phyloP scores from a whole-genome alignment of 2,329 filamentous ascomycete species.

The Dothistroma pini region DNA sequence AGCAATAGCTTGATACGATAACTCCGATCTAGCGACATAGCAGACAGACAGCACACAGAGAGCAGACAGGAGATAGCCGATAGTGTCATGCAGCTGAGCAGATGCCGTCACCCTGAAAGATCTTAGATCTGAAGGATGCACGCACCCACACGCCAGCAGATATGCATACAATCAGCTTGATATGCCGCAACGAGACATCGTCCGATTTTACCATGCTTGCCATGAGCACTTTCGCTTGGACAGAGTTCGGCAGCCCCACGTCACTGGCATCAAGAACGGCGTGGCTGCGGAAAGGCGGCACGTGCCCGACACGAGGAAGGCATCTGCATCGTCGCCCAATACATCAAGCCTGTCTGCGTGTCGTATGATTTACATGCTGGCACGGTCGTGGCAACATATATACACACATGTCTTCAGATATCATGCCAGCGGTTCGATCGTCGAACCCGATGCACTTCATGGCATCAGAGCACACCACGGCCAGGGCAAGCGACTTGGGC shows the following conservation, averaged over 20 bases:
- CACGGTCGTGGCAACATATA: background rate
- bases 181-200: constrained; percentile 16
- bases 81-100: constrained; percentile 26
- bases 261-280: constrained; percentile 4
- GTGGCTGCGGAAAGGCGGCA: constrained; percentile 3
- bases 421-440: background rate
- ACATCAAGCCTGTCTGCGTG: background rate
- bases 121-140: constrained; percentile 7
- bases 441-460: background rate
- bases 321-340: background rate
- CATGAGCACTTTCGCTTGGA: constrained; percentile 17
- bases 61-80: constrained; percentile 28
- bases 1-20: constrained; percentile 29
- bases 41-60: constrained; percentile 19
- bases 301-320: constrained; percentile 1
- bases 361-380: background rate
- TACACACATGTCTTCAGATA: background rate
- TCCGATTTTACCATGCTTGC: constrained; percentile 9
- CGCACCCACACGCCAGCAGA: constrained; percentile 15
- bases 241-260: constrained; percentile 19
- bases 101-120: constrained; percentile 12
- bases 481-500: background rate
- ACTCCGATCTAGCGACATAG: constrained; percentile 23
- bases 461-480: background rate
- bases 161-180: constrained; percentile 28